A percentile compares a stretch with the other conserved stretches of the same genome.
phyloP scores from a whole-genome alignment of 108 stramenopile species.

The Cyclotella distinguenda region DNA sequence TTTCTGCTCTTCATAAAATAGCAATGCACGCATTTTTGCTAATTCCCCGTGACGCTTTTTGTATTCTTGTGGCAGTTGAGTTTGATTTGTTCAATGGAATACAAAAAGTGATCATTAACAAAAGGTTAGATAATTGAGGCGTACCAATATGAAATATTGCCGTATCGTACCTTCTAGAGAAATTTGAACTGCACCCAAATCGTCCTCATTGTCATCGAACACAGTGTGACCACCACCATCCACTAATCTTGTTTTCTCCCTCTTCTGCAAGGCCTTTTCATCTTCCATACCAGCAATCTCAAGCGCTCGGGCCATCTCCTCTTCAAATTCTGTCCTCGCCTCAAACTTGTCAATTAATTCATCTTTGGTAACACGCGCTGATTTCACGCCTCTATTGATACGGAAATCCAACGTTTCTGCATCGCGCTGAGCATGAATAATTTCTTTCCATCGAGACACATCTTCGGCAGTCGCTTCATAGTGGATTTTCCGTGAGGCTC shows the following conservation, averaged over 20 bases:
- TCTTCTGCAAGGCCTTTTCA: slow-evolving; percentile 70
- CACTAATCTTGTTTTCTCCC: slow-evolving; percentile 55
- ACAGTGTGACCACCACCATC: slow-evolving; percentile 10
- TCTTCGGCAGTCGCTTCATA: slow-evolving; percentile 80
- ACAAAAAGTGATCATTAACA: neutral
- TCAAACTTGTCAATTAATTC: slow-evolving; percentile 80
- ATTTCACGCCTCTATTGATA: slow-evolving; percentile 51
- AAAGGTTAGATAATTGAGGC: too few relatives aligned
- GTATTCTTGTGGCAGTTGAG: slow-evolving; percentile 54
- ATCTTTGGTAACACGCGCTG: slow-evolving; percentile 51
- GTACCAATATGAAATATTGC: neutral
- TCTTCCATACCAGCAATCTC: slow-evolving; percentile 82
- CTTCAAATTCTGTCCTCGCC: slow-evolving; percentile 92
- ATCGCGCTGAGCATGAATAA: slow-evolving; percentile 86
- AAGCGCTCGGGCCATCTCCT: slow-evolving; percentile 81
- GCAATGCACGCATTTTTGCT: slow-evolving; percentile 92
- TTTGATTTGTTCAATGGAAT: neutral
- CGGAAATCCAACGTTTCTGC: slow-evolving; percentile 94
- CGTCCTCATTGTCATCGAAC: slow-evolving; percentile 46
- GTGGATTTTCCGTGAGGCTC: slow-evolving; percentile 83
- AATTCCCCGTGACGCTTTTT: slow-evolving; percentile 91
- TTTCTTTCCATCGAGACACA: slow-evolving; percentile 77
- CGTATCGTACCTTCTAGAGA: slow-evolving; percentile 57
- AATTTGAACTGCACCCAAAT: slow-evolving; percentile 81
- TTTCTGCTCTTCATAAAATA: slow-evolving; percentile 99